Evolutionary conservation across 192 early-diverging fungal genomes (phyloP).

Genomic region (Coemansia sp.): DNA sequence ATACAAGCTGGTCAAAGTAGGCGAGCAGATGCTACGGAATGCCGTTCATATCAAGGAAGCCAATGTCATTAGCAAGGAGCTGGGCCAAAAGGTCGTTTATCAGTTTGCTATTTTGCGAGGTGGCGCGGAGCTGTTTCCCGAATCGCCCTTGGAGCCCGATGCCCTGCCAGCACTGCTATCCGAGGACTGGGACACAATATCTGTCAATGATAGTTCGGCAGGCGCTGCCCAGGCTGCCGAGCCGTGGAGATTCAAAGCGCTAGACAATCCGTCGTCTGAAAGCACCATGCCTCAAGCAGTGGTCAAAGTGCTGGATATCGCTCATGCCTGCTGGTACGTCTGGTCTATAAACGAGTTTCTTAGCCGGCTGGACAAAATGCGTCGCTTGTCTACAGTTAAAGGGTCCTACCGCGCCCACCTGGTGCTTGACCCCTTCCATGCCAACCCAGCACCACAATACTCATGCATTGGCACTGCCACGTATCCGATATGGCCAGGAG

Average conservation of each 20-base stretch:
- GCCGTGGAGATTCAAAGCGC: conserved; percentile 8
- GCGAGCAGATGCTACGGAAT: conserved; percentile 66
- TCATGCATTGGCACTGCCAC: conserved; percentile 42
- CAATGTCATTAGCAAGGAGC: conserved; percentile 82
- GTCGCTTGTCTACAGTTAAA: conserved; percentile 55
- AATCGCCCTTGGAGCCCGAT: conserved; percentile 49
- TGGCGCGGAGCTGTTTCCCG: conserved; percentile 24
- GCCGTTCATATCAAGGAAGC: conserved; percentile 82
- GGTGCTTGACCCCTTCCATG: conserved; percentile 38
- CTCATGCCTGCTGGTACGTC: conserved; percentile 52
- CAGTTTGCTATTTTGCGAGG: conserved; percentile 77
- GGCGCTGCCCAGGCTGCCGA: not conserved
- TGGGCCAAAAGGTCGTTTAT: conserved; percentile 77
- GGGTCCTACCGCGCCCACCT: conserved; percentile 39
- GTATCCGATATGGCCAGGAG: conserved; percentile 44
- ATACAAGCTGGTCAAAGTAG: conserved; percentile 59
- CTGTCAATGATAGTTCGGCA: conserved; percentile 1
- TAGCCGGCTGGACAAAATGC: conserved; percentile 66
- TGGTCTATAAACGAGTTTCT: conserved; percentile 66
- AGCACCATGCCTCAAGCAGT: conserved; percentile 34
- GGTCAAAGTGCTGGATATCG: conserved; percentile 55
- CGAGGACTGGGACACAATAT: conserved; percentile 39
- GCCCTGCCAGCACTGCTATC: conserved; percentile 38
- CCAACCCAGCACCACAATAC: conserved; percentile 27
- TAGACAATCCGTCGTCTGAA: conserved; percentile 15